Evolutionary conservation across 2,329 filamentous ascomycete species (phyloP).

Genomic region (Cercospora sp.): DNA sequence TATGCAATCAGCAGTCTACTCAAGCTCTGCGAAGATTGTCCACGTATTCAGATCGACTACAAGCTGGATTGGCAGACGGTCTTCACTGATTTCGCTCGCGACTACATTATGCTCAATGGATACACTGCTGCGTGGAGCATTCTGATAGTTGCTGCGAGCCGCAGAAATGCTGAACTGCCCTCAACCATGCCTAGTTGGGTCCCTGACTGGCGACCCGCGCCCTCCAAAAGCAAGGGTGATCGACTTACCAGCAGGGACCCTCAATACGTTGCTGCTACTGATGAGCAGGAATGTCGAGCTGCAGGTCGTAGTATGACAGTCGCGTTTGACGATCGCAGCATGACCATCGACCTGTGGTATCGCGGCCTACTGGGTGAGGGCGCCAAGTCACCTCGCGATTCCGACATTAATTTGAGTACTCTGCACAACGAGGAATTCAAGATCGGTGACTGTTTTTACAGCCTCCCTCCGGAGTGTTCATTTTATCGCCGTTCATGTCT

Average conservation of each 20-base stretch:
- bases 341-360: not conserved
- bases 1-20: not conserved
- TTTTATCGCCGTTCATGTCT: not conserved
- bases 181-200: not conserved
- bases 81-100: not conserved
- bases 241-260: too few species aligned
- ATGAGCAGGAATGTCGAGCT: not conserved
- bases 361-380: not conserved
- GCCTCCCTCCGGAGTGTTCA: not conserved
- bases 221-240: not conserved
- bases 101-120: not conserved
- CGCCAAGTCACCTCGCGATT: not conserved
- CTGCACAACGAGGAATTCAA: not conserved
- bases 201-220: not conserved
- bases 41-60: not conserved
- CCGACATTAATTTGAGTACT: not conserved
- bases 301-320: not conserved
- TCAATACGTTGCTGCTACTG: not conserved
- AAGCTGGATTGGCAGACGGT: not conserved
- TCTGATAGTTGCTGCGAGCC: not conserved
- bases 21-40: not conserved
- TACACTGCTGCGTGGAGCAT: not conserved
- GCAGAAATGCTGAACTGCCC: not conserved
- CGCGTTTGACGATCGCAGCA: not conserved
- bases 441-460: not conserved